These are phyloP conservation scores for Ogataea ganodermae DNA, from an alignment of 805 yeast genomes.

Conservation along the genomic window DNA sequence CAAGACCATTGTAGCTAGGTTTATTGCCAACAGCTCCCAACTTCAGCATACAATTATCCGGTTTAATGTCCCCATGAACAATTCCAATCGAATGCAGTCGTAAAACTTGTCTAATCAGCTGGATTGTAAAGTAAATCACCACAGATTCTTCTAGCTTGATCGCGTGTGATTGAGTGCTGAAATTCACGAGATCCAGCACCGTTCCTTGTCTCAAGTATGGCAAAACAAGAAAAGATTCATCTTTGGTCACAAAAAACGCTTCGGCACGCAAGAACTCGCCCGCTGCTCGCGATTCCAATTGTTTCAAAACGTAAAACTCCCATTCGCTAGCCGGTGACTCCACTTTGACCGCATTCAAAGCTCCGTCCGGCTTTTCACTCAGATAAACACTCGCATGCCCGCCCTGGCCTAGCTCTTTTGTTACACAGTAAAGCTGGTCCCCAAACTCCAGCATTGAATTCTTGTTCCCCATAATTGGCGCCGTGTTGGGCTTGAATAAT, in stretches of 20 bases:
- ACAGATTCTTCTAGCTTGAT: constrained; percentile 58
- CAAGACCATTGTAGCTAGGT: constrained; percentile 24
- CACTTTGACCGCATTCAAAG: constrained; percentile 66
- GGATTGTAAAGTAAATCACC: constrained; percentile 62
- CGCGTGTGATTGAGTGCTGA: constrained; percentile 36
- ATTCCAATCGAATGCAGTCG: constrained; percentile 65
- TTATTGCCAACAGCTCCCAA: constrained; percentile 34
- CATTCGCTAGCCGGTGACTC: constrained; percentile 70
- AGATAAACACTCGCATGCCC: constrained; percentile 77
- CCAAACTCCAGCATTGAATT: constrained; percentile 47
- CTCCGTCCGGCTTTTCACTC: constrained; percentile 61
- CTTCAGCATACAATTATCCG: constrained; percentile 83
- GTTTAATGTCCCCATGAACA: constrained; percentile 82
- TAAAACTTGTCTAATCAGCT: constrained; percentile 60
- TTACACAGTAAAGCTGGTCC: constrained; percentile 48
- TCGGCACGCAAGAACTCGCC: constrained; percentile 44
- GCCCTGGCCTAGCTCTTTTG: constrained; percentile 71
- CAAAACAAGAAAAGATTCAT: constrained; percentile 68
- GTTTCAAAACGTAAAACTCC: constrained; percentile 77
- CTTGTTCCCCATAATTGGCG: constrained; percentile 33
- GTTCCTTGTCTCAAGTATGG: constrained; percentile 75
- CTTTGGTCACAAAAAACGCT: constrained; percentile 55
- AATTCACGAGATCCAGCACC: constrained; percentile 64
- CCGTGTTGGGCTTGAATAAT: constrained; percentile 21
- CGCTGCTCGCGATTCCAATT: constrained; percentile 46